Evolutionary conservation across 2,329 filamentous ascomycete genomes (phyloP), one percentile per base, ranked within the genome.

Genomic region (Penicillium nordicum): DNA sequence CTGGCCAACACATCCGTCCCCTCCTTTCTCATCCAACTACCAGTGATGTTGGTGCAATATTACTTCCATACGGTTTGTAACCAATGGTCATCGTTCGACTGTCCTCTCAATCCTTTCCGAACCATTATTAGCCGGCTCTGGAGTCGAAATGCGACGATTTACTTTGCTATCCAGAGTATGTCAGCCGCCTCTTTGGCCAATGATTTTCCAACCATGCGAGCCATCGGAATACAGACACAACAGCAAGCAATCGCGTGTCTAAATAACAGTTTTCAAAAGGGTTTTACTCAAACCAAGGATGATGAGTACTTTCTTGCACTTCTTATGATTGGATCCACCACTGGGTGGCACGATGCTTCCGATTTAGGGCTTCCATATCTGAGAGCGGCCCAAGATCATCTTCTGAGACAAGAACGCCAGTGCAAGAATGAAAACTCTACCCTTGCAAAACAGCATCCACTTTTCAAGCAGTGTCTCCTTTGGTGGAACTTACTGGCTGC

Each of bases 151-250:
- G 63, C 63, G 3, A 58, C 63, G 2, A 63, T 65, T 16, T 65
- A 65, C 45, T 65, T 64, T 52, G 59, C 63, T n/a, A 64, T 65
- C 9, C 63, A 65, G 46, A 65, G 63, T n/a, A 65, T 65, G 63
- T 63, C 63, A 5, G 63, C 63, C 6, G 63, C 63, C 11, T 65
- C 63, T 6, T 56, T 65, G 18, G 62, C 63, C 8, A 65, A 65
- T 36, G 63, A 65, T 37, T 61, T 65, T 29, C 63, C 63, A 5
- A 59, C 53, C 16, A 65, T 64, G 62, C 59, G 60, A 36, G 50
- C 58, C 1, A 64, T 65, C 25, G 63, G 63, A 18, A 61, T 59
- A 34, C 63, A 65, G 27, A 64, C 63, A 5, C 60, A 64, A 36
- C 63, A 64, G n/a, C 62, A 65, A 57, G 63, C 63, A 27, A 65